A percentile compares a stretch with the other conserved stretches of the same genome.
phyloP scores from a whole-genome alignment of 148 eudicot genomes.

The Euryodendron excelsum region DNA sequence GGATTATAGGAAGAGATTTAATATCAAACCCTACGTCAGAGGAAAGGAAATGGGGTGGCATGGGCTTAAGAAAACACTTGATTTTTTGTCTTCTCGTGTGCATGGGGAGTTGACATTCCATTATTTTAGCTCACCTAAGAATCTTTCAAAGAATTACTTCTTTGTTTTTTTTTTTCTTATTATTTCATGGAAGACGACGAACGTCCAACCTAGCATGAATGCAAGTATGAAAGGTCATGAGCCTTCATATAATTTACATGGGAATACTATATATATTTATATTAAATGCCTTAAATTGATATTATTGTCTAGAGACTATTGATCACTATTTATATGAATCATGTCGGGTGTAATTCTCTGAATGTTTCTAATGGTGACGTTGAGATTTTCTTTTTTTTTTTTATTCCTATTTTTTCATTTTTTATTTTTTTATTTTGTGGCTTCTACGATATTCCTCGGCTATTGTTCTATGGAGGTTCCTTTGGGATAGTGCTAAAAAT shows the following conservation, averaged over 20 bases:
- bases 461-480: no score
- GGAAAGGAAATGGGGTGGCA: background rate
- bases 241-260: background rate
- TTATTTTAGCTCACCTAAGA: conserved; percentile 2
- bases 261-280: background rate
- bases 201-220: conserved; percentile 20
- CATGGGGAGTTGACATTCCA: conserved; percentile 28
- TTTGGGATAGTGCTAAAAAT: no score
- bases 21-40: background rate
- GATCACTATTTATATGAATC: background rate
- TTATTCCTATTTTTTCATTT: no score
- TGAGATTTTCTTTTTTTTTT: no score
- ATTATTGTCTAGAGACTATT: background rate
- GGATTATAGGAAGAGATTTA: background rate
- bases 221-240: background rate
- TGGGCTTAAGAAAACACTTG: background rate
- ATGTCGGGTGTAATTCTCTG: background rate
- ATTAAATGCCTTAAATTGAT: background rate
- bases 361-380: no score
- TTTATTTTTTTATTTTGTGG: no score
- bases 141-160: conserved; percentile 24
- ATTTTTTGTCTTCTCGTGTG: conserved; percentile 20
- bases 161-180: background rate
- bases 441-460: no score
- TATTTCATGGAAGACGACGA: conserved; percentile 22